Evolutionary conservation across 805 yeast genomes (phyloP).

Genomic region (Kodamaea nitidulidarum): DNA sequence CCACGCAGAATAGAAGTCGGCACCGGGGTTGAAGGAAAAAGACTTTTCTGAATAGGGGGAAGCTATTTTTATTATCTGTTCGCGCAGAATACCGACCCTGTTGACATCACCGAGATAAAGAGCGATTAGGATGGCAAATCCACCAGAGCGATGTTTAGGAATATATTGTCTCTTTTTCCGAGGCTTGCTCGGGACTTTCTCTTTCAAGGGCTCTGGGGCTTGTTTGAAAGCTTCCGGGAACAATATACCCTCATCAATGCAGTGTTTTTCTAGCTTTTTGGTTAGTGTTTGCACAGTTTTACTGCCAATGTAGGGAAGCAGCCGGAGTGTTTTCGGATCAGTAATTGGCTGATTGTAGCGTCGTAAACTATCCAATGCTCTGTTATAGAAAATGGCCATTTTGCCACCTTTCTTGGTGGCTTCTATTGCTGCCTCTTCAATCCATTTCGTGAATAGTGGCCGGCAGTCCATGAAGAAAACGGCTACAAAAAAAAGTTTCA

Average conservation of each 20-base stretch:
- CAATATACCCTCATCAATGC: slow-evolving; percentile 47
- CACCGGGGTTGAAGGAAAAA: slow-evolving; percentile 55
- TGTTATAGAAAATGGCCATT: slow-evolving; percentile 47
- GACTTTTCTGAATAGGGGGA: slow-evolving; percentile 53
- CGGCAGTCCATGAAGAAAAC: slow-evolving; percentile 37
- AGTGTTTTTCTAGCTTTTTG: slow-evolving; percentile 47
- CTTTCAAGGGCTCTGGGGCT: not conserved
- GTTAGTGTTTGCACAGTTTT: slow-evolving; percentile 54
- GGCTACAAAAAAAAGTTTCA: not conserved
- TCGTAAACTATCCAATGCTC: slow-evolving; percentile 53
- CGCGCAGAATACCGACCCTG: slow-evolving; percentile 58
- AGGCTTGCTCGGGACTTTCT: slow-evolving; percentile 8
- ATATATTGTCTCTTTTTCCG: slow-evolving; percentile 44
- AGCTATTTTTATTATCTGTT: slow-evolving; percentile 53
- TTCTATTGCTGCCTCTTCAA: slow-evolving; percentile 48
- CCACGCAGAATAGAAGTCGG: slow-evolving; percentile 77
- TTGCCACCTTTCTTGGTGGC: slow-evolving; percentile 50
- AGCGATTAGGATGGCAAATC: slow-evolving; percentile 72
- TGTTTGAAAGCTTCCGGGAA: slow-evolving; percentile 38
- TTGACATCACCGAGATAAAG: slow-evolving; percentile 47
- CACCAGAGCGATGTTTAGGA: slow-evolving; percentile 77
- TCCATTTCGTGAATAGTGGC: slow-evolving; percentile 52
- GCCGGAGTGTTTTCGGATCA: slow-evolving; percentile 55
- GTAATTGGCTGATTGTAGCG: slow-evolving; percentile 42
- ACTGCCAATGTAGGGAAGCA: slow-evolving; percentile 68